Evolutionary conservation across 2,329 filamentous ascomycete species (phyloP), one percentile per base, ranked within the genome.

Genomic region (Colletotrichum cordylinicola): DNA sequence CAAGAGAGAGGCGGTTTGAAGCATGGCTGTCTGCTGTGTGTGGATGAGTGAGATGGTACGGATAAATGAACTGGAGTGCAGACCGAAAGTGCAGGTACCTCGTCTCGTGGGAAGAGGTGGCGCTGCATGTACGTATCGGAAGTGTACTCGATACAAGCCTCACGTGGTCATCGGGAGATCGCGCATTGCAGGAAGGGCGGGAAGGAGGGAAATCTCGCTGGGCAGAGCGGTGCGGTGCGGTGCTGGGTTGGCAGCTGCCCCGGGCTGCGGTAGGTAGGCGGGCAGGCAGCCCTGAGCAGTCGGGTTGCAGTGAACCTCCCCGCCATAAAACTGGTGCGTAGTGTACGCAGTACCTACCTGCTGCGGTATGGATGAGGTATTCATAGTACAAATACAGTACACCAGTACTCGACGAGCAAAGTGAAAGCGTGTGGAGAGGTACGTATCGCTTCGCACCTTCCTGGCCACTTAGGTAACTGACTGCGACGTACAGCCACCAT

Each of bases 161-260:
- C 74, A 76, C 74, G 74, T 76, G 76, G 74, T 70, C 48, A 27
- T 71, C 70, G 74, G 70, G 74, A 77, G 74, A 76, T 77, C 74
- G 76, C 74, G 67, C 76, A 74, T 74, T 73, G 76, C 69, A 77
- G 73, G 35, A 73, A 61, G 60, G 71, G 48, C 61, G 70, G 65
- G 64, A 76, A 43, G 71, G 43, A 76, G 58, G 71, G 43, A 48
- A 68, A 74, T 70, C 56, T 62, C 24, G 39, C 56, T 61, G 58
- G 55, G 70, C 52, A 27, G 21, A 12, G 39, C 39, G 39, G 39
- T 69, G 67, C 21, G 43, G 61, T 27, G 35, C n/a, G 15, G n/a
- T n/a, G 21, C 16, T 4, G 16, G 29, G 31, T 21, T 62, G 35
- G 61, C n/a, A 21, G 15, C 61, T 15, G 21, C 43, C 43, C 18